Percentiles rank a stretch among this genome's conserved stretches.
These are phyloP conservation scores for Daldinia loculata DNA, from an alignment of 495 filamentous ascomycete species.

Conservation along the genomic window DNA sequence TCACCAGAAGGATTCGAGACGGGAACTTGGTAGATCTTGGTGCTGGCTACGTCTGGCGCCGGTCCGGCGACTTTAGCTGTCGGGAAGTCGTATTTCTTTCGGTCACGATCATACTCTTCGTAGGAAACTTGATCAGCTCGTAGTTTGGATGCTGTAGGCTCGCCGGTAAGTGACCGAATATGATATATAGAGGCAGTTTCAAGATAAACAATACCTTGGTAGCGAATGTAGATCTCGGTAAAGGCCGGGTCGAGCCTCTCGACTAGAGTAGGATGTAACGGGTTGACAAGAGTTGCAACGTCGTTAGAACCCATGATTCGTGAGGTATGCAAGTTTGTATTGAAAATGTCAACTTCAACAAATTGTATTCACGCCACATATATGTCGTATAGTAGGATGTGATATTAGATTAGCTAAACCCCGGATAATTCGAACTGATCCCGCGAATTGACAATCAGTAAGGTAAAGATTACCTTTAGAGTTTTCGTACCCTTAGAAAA, in stretches of 20 bases:
- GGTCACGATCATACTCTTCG: conserved; percentile 49
- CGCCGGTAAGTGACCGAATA: conserved; percentile 18
- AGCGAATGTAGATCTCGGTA: conserved; percentile 48
- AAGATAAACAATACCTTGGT: conserved; percentile 46
- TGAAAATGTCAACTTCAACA: conserved; percentile 6
- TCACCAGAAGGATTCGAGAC: conserved; percentile 47
- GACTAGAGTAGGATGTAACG: conserved; percentile 45
- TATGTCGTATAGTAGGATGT: conserved; percentile 1
- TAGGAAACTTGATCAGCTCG: conserved; percentile 51
- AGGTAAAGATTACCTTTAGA: conserved; percentile 5
- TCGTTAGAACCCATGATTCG: conserved; percentile 42
- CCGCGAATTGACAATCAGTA: neutral
- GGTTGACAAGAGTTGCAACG: conserved; percentile 39
- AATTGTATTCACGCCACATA: conserved; percentile 7
- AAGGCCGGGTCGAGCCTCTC: conserved; percentile 47
- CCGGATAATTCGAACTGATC: neutral
- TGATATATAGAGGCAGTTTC: neutral
- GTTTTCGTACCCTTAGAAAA: conserved; percentile 1
- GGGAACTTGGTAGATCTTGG: conserved; percentile 45
- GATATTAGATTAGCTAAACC: neutral
- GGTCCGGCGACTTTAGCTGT: conserved; percentile 36
- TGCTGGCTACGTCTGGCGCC: conserved; percentile 46
- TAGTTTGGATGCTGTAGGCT: conserved; percentile 21
- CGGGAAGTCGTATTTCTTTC: conserved; percentile 47
- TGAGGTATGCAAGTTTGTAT: conserved; percentile 17